Base-by-base conservation (phyloP, 345 rosid species). In the Capsella bursapastoris region DNA sequence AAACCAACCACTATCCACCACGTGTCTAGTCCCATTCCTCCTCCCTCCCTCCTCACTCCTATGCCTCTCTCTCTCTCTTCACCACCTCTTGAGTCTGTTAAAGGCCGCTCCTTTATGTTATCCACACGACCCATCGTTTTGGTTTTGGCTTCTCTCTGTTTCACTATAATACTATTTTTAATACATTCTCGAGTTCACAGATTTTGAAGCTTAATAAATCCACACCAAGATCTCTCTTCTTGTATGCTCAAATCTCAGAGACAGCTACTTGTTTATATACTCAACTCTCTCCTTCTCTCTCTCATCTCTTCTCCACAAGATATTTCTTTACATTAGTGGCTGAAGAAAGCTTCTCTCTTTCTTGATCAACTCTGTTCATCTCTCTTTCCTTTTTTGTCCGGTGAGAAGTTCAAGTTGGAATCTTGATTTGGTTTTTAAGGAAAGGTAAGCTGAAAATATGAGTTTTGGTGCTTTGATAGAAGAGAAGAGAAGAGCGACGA, bases 1-100 rank as follows among this genome's bases (percentile, higher is more conserved):
- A 6, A 49, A 59, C 77, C 73, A 71, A 78, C 2, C 0, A 59
- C 0, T 8, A 1, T 16, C 15, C 1, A 3, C 64, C 81, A 89
- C 86, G 86, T 90, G 14, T 82, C 76, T 3, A 83, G 80, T 18
- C 88, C 86, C 51, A 82, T 83, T 86, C 88, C 64, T 86, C 92
- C 6, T n/a, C n/a, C n/a, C n/a, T n/a, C n/a, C n/a, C n/a, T n/a
- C n/a, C n/a, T 37, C 47, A 22, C 29, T 38, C 43, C 43, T 38
- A 10, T 49, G 18, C 22, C 55, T 43, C 47, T 43, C 5, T 28
- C 80, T 77, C 31, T 12, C 2, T 28, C 80, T 77, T 25, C 53
- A 4, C 66, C 66, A 43, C 57, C 69, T 64, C 14, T 73, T 55
- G 64, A 38, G 50, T 65, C 66, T 32, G 65, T 79, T 71, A 59